These are phyloP conservation scores for Cercospora beticola DNA, from an alignment of 2,329 filamentous ascomycete species.

Conservation along the genomic window DNA sequence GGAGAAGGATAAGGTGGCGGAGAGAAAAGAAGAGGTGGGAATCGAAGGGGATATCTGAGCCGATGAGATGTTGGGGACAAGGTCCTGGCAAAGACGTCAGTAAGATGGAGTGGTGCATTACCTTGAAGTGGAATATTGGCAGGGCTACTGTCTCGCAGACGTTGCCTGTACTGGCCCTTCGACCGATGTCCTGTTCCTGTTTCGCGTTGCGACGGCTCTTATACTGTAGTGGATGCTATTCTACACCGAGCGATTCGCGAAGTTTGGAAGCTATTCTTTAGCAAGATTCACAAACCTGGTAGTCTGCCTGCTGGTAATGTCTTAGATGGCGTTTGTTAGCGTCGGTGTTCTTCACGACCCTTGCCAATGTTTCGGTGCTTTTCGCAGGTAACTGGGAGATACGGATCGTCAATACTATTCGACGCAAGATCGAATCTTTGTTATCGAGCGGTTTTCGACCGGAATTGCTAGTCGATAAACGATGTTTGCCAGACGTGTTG, in stretches of 20 bases:
- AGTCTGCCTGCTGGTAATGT: background rate
- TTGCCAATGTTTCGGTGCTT: background rate
- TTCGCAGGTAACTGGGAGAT: background rate
- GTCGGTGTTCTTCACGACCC: background rate
- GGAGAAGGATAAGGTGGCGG: slow-evolving; percentile 46
- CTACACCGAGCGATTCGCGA: background rate
- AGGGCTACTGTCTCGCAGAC: background rate
- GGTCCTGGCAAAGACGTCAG: background rate
- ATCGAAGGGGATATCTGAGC: slow-evolving; percentile 3
- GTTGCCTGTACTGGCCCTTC: background rate
- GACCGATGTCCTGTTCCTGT: background rate
- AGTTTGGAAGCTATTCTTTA: background rate
- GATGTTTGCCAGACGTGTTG: background rate
- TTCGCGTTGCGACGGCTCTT: background rate
- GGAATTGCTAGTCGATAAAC: background rate
- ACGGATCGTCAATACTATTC: background rate
- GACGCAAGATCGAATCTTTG: background rate
- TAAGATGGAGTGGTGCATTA: background rate
- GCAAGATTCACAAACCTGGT: background rate
- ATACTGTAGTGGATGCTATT: background rate
- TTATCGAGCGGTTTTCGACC: background rate
- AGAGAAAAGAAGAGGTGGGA: slow-evolving; percentile 41
- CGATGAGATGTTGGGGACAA: background rate
- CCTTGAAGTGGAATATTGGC: background rate
- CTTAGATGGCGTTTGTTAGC: background rate